Evolutionary conservation across 176 grass and related monocot species (phyloP).

Genomic region (Aegilops longissima): DNA sequence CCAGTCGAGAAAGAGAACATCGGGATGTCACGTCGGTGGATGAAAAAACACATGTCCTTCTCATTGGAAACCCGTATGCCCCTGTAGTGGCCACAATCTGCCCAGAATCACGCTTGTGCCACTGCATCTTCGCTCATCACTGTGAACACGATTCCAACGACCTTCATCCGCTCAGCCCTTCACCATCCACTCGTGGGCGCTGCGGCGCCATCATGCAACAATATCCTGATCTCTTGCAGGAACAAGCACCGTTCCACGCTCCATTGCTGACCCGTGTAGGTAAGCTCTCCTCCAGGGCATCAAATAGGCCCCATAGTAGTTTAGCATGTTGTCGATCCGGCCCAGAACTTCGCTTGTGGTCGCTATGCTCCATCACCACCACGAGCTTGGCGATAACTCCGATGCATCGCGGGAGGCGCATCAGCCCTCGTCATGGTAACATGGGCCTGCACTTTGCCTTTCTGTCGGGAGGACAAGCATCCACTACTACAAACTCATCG

Average conservation of each 20-base stretch:
- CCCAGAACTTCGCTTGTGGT: too few relatives aligned
- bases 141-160: slow-evolving; percentile 16
- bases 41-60: slow-evolving; percentile 20
- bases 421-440: too few relatives aligned
- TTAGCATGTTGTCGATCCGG: too few relatives aligned
- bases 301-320: too few relatives aligned
- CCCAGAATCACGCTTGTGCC: slow-evolving; percentile 10
- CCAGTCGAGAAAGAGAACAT: slow-evolving; percentile 60
- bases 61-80: slow-evolving; percentile 2
- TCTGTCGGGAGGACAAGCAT: neutral
- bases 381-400: too few relatives aligned
- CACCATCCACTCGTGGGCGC: slow-evolving; percentile 47
- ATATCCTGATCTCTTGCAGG: slow-evolving; percentile 63
- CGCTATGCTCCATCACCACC: too few relatives aligned
- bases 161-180: slow-evolving; percentile 20
- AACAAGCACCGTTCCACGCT: slow-evolving; percentile 43
- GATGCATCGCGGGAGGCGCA: too few relatives aligned
- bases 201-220: slow-evolving; percentile 34
- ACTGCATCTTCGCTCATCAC: slow-evolving; percentile 6
- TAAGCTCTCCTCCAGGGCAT: too few relatives aligned
- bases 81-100: slow-evolving; percentile 5
- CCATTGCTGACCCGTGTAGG: too few relatives aligned
- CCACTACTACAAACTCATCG: neutral
- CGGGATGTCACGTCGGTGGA: slow-evolving; percentile 26
- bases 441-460: neutral